Percentiles rank a stretch among this genome's conserved stretches.
Evolutionary conservation across 768 basidiomycete species (phyloP).

Genomic region (Psilocybe azurescens): DNA sequence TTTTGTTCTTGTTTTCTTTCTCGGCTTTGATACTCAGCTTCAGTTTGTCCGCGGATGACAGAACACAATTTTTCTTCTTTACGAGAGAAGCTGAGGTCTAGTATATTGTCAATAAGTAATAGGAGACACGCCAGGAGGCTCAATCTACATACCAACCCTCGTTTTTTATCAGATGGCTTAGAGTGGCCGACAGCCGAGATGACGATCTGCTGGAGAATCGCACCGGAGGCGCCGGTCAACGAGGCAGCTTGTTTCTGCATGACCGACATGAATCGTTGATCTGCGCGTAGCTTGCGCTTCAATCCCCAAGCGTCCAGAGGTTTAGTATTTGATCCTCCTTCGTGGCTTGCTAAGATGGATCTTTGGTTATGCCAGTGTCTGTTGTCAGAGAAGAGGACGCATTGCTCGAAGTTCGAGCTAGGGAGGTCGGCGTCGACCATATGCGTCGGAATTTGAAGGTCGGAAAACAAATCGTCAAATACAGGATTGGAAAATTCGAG

Average conservation of each 20-base stretch:
- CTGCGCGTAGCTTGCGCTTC: constrained; percentile 41
- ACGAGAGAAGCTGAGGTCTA: background rate
- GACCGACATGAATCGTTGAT: constrained; percentile 64
- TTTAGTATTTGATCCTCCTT: constrained; percentile 49
- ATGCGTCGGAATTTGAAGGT: constrained; percentile 22
- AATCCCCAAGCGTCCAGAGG: constrained; percentile 31
- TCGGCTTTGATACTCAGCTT: constrained; percentile 49
- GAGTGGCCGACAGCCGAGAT: constrained; percentile 44
- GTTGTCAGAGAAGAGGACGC: constrained; percentile 51
- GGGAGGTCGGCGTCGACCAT: constrained; percentile 17
- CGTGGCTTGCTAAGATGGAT: constrained; percentile 56
- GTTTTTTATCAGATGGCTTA: background rate
- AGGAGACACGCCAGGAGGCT: background rate
- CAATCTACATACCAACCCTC: background rate
- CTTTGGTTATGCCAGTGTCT: constrained; percentile 65
- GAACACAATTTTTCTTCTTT: background rate
- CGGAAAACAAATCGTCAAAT: constrained; percentile 31
- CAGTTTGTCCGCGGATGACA: constrained; percentile 31
- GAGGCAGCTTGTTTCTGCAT: constrained; percentile 66
- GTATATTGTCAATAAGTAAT: background rate
- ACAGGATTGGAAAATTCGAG: constrained; percentile 45
- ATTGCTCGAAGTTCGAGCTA: constrained; percentile 44
- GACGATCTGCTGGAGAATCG: constrained; percentile 53
- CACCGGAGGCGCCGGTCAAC: constrained; percentile 66
- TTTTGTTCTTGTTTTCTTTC: constrained; percentile 46